Conservation (phyloP, 805 yeast genomes). For the Ogataea ramenticola region DNA sequence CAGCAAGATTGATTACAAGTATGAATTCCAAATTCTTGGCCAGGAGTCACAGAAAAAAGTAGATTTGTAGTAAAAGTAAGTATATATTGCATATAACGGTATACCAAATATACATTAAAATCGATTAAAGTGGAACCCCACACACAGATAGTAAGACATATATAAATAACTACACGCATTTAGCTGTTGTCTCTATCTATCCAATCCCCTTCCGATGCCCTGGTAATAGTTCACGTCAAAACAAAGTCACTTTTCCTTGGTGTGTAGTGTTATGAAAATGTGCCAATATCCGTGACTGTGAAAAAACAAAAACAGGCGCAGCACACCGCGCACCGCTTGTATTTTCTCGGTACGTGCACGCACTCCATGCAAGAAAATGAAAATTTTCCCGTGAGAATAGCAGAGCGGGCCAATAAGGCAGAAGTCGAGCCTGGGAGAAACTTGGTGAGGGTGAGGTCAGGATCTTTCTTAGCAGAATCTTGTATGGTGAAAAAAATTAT, state of each 20-base stretch:
- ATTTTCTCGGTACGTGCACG: no score
- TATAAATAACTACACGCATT: no score
- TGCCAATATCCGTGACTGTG: background rate
- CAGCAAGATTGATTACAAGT: constrained; percentile 35
- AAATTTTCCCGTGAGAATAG: background rate
- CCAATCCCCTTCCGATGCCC: no score
- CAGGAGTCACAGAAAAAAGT: constrained; percentile 41
- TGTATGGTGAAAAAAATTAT: no score
- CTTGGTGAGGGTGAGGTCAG: background rate
- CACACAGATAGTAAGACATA: no score
- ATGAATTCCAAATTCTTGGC: constrained; percentile 58
- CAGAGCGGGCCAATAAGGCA: background rate
- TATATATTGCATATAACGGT: no score
- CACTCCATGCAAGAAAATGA: background rate
- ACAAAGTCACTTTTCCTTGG: no score
- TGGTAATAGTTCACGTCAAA: no score
- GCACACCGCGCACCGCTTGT: background rate
- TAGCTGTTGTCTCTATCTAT: no score
- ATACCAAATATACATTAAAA: no score
- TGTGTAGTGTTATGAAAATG: background rate
- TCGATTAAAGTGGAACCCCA: no score
- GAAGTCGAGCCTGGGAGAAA: background rate
- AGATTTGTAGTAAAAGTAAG: background rate
- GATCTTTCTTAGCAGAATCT: no score
- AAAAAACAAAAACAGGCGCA: background rate